Evolutionary conservation across 1,284 basidiomycete species (phyloP), one percentile per base, ranked within the genome.

Genomic region (Moniliella sp.): DNA sequence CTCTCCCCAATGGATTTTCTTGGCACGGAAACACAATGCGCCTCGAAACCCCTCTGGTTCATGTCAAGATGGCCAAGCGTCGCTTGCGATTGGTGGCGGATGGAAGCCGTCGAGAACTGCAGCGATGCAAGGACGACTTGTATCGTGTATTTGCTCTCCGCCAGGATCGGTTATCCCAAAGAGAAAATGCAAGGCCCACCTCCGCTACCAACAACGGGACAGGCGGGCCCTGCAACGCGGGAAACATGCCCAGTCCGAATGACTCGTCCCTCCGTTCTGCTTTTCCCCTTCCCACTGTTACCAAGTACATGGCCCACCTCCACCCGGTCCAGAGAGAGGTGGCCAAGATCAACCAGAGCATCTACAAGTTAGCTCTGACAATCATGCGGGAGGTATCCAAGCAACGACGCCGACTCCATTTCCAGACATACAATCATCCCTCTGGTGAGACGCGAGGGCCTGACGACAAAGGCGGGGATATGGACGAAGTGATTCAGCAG

Each of bases 21-120:
- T 99, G 91, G 91, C 82, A 78, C 29, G 91, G 91, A 4, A n/a
- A n/a, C 0, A 66, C 81, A 33, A 81, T 93, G 60, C 70, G 46
- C n/a, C 44, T 50, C 31, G 32, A 41, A 19, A 44, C 57, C 37
- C 50, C 50, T 3, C 40, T 37, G 18, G 40, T 50, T 15, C 50
- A 52, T 23, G 45, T 59, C 23, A 31, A 50, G n/a, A 34, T 59
- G 14, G 48, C 51, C 14, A 55, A 59, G 13, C 37, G 51, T 15
- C 43, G 57, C 2, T 35, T 59, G 18, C 50, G 57, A 2, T 36
- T 59, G 18, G 46, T 59, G 15, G 55, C 55, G 1, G 53, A 94
- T 50, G 88, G 86, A 3, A 73, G 83, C 0, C 73, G 76, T 36
- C 67, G 71, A 15, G 71, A 78, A 4, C 67, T 99, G 15, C 68